Evolutionary conservation across 2,329 filamentous ascomycete genomes (phyloP).

Genomic region (Sclerotinia spermophila): DNA sequence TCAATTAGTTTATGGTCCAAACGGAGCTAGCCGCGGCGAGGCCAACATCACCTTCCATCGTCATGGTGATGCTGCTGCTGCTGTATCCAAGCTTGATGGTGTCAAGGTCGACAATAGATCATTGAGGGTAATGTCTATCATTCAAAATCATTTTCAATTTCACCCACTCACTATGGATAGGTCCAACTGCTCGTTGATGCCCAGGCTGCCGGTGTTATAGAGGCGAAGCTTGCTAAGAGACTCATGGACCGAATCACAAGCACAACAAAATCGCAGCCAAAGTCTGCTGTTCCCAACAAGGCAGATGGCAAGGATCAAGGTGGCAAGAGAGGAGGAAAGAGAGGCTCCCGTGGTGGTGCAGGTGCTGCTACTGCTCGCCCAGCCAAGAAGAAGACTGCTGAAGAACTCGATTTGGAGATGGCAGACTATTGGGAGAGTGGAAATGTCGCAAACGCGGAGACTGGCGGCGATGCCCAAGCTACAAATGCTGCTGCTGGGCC

Average conservation of each 20-base stretch:
- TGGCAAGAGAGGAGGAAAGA: slow-evolving; percentile 32
- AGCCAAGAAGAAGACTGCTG: slow-evolving; percentile 82
- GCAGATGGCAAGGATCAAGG: slow-evolving; percentile 58
- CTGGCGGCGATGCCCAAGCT: slow-evolving; percentile 47
- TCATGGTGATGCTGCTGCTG: slow-evolving; percentile 77
- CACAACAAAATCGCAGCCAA: slow-evolving; percentile 70
- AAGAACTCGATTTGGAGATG: slow-evolving; percentile 98
- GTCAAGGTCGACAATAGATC: slow-evolving; percentile 84
- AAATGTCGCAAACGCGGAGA: slow-evolving; percentile 46
- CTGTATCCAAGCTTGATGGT: slow-evolving; percentile 79
- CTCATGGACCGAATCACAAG: slow-evolving; percentile 74
- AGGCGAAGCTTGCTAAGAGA: slow-evolving; percentile 53
- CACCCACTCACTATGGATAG: slow-evolving; percentile 42
- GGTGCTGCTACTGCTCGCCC: slow-evolving; percentile 57
- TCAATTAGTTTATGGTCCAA: slow-evolving; percentile 87
- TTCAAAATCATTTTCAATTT: background rate
- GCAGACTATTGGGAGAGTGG: slow-evolving; percentile 74
- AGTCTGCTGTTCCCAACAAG: slow-evolving; percentile 75
- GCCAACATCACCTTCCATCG: slow-evolving; percentile 85
- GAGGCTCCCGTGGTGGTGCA: slow-evolving; percentile 43
- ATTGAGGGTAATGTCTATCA: slow-evolving; percentile 82
- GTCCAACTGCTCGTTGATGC: slow-evolving; percentile 89
- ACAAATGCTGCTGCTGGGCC: slow-evolving; percentile 42
- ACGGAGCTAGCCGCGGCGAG: slow-evolving; percentile 85
- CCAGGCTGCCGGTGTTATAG: slow-evolving; percentile 63